Evolutionary conservation across 2,329 filamentous ascomycete species (phyloP).

Genomic region (Emmonsiellopsis sp.): DNA sequence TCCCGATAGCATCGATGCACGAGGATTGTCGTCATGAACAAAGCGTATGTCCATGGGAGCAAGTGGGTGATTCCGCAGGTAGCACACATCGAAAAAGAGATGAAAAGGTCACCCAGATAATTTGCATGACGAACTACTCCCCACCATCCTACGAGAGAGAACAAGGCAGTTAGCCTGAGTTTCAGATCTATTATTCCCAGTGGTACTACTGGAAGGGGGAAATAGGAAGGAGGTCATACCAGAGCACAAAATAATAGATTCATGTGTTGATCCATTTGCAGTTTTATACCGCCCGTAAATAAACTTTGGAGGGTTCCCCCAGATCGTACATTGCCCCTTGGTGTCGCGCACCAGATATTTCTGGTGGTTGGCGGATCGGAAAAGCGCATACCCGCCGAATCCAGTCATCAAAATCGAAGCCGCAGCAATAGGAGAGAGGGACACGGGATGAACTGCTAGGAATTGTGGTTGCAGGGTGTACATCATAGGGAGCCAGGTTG

Average conservation of each 20-base stretch:
- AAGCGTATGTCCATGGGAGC: slow-evolving; percentile 37
- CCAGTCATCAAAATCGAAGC: slow-evolving; percentile 21
- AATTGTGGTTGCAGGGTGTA: slow-evolving; percentile 43
- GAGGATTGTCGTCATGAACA: slow-evolving; percentile 37
- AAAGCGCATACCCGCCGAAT: slow-evolving; percentile 33
- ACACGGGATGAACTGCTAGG: slow-evolving; percentile 33
- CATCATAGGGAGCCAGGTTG: slow-evolving; percentile 36
- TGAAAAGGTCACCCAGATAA: slow-evolving; percentile 32
- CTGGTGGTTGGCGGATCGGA: slow-evolving; percentile 38
- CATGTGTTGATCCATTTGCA: slow-evolving; percentile 31
- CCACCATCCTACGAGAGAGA: slow-evolving; percentile 27
- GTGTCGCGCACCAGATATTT: slow-evolving; percentile 34
- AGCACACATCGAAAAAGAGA: slow-evolving; percentile 35
- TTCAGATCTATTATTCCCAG: too few species aligned
- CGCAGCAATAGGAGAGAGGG: slow-evolving; percentile 18
- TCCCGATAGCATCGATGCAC: slow-evolving; percentile 39
- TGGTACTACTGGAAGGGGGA: neutral
- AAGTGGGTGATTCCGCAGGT: slow-evolving; percentile 28
- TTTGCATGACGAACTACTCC: slow-evolving; percentile 33
- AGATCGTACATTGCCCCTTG: slow-evolving; percentile 32
- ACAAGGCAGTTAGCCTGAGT: neutral
- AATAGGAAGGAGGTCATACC: slow-evolving; percentile 7
- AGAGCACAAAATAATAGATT: slow-evolving; percentile 30
- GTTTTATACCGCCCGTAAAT: slow-evolving; percentile 33
- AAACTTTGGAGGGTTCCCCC: slow-evolving; percentile 33